These are phyloP conservation scores for Blastomyces gilchristii DNA, from an alignment of 2,329 filamentous ascomycete species.

Conservation along the genomic window DNA sequence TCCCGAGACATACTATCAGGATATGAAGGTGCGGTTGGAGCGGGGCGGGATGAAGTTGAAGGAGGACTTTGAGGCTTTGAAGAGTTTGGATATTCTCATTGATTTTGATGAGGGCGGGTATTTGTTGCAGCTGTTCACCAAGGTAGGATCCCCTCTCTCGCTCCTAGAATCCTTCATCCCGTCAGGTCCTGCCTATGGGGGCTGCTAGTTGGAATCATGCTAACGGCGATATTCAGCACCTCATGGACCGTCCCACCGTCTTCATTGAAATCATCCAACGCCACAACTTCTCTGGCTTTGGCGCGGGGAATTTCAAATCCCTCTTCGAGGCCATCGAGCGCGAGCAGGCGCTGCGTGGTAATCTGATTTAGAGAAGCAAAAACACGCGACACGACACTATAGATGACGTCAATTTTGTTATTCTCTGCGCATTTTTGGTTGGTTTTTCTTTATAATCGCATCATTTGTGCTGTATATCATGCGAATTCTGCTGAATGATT, in stretches of 20 bases:
- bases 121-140: constrained; percentile 63
- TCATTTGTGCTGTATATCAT: neutral
- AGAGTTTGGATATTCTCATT: constrained; percentile 75
- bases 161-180: no score
- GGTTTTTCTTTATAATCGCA: neutral
- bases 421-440: neutral
- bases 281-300: constrained; percentile 82
- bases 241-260: constrained; percentile 90
- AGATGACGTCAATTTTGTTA: neutral
- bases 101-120: constrained; percentile 93
- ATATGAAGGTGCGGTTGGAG: constrained; percentile 64
- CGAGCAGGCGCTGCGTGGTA: constrained; percentile 78
- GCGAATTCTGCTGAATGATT: neutral
- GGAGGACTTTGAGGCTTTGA: constrained; percentile 79
- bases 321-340: constrained; percentile 92
- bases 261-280: constrained; percentile 95
- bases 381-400: neutral
- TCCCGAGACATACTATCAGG: constrained; percentile 73
- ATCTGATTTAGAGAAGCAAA: constrained; percentile 43
- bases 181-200: no score
- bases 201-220: neutral
- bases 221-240: constrained; percentile 42
- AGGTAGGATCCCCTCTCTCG: constrained; percentile 32
- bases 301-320: constrained; percentile 91
- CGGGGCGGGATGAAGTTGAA: constrained; percentile 50